phyloP scores from a whole-genome alignment of 2,329 filamentous ascomycete genomes.

The Lecanicillium sp. region DNA sequence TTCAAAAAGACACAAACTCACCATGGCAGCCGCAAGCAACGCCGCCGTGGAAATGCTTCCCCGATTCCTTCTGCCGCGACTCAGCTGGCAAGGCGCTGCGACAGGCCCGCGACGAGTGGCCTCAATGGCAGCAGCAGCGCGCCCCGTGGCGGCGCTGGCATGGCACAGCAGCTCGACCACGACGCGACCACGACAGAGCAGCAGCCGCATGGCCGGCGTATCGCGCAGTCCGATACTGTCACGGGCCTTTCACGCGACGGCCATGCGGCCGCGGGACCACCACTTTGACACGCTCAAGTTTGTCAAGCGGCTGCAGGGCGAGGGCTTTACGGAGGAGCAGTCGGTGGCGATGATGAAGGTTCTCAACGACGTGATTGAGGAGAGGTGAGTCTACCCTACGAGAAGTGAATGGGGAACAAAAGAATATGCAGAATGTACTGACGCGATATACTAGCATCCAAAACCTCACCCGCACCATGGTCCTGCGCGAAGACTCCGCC shows the following conservation, averaged over 20 bases:
- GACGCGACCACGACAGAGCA: slow-evolving; percentile 8
- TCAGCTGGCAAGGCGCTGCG: slow-evolving; percentile 39
- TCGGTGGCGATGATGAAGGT: slow-evolving; percentile 98
- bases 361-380: slow-evolving; percentile 91
- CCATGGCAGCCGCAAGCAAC: neutral
- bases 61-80: slow-evolving; percentile 45
- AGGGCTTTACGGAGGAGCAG: slow-evolving; percentile 94
- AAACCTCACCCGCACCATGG: slow-evolving; percentile 96
- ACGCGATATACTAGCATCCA: slow-evolving; percentile 77
- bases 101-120: slow-evolving; percentile 19
- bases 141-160: slow-evolving; percentile 7
- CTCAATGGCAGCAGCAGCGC: slow-evolving; percentile 16
- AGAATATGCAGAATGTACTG: too few relatives aligned
- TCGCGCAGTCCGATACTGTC: slow-evolving; percentile 17
- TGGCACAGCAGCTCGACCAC: slow-evolving; percentile 8
- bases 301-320: slow-evolving; percentile 78
- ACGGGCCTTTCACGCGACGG: slow-evolving; percentile 61
- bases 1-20: too few relatives aligned
- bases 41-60: slow-evolving; percentile 35
- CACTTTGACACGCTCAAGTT: slow-evolving; percentile 99
- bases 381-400: slow-evolving; percentile 49
- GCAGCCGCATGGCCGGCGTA: slow-evolving; percentile 11
- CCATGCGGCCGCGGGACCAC: slow-evolving; percentile 60
- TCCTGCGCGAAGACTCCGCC: slow-evolving; percentile 85
- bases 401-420: neutral